phyloP scores from a whole-genome alignment of 2,329 filamentous ascomycete species.

The Metarhizium robertsii region DNA sequence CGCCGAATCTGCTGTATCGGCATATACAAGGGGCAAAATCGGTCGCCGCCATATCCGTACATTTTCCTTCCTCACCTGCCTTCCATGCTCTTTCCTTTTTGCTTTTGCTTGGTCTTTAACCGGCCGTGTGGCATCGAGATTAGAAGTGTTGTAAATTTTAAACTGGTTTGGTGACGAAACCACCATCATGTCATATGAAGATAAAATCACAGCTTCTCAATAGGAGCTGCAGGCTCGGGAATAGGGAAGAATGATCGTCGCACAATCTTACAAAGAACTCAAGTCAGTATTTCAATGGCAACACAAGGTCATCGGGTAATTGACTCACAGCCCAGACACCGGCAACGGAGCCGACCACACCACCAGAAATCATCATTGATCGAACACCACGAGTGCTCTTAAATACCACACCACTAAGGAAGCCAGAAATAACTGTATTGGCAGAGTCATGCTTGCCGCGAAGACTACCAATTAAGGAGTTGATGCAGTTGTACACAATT shows the following conservation, averaged over 20 bases:
- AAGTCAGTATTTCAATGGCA: conserved; percentile 3
- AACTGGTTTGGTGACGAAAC: conserved; percentile 35
- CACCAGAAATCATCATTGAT: conserved; percentile 91
- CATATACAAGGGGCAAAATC: conserved; percentile 18
- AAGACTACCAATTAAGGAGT: conserved; percentile 70
- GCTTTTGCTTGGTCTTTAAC: conserved; percentile 7
- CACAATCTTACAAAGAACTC: conserved; percentile 18
- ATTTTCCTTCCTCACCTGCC: background rate
- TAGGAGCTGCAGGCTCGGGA: conserved; percentile 18
- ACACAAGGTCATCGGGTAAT: background rate
- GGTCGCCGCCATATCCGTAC: background rate
- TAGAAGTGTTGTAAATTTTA: background rate
- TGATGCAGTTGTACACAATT: conserved; percentile 91
- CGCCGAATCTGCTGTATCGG: conserved; percentile 17
- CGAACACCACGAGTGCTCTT: conserved; percentile 87
- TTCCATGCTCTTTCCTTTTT: conserved; percentile 6
- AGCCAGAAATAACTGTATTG: conserved; percentile 81
- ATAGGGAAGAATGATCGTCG: conserved; percentile 34
- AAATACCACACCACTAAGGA: conserved; percentile 85
- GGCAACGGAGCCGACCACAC: conserved; percentile 77
- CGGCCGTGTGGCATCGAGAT: background rate
- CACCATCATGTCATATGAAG: conserved; percentile 15
- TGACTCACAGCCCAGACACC: conserved; percentile 80
- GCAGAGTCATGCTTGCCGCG: conserved; percentile 81
- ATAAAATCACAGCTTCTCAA: conserved; percentile 19